Conservation (phyloP, 805 yeast species). For the Cyberlindnera maclurae region DNA sequence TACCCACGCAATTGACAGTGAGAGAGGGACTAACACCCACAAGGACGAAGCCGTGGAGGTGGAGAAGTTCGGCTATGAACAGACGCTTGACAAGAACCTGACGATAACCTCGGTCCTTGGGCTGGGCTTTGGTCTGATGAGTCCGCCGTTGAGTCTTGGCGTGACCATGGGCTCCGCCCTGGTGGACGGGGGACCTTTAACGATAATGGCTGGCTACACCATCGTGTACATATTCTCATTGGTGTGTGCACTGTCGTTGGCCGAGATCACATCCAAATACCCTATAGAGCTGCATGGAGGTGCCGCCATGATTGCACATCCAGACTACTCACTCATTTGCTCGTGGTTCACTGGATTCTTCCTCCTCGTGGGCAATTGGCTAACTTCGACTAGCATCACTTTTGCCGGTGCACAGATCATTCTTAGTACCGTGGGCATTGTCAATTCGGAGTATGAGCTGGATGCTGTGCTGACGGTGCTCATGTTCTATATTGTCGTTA, state of each 20-base stretch:
- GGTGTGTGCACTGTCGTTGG: slow-evolving; percentile 61
- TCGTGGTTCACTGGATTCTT: slow-evolving; percentile 82
- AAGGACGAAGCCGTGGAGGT: slow-evolving; percentile 33
- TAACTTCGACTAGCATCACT: slow-evolving; percentile 65
- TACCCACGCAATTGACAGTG: background rate
- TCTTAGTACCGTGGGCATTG: slow-evolving; percentile 57
- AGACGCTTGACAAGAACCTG: slow-evolving; percentile 59
- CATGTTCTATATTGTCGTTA: slow-evolving; percentile 49
- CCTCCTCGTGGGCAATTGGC: slow-evolving; percentile 67
- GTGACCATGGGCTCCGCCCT: slow-evolving; percentile 67
- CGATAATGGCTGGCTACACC: slow-evolving; percentile 71
- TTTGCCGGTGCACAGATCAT: slow-evolving; percentile 74
- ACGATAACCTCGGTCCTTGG: slow-evolving; percentile 70
- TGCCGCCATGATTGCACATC: slow-evolving; percentile 61
- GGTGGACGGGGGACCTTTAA: slow-evolving; percentile 70
- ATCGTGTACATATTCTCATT: slow-evolving; percentile 57
- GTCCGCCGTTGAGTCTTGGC: slow-evolving; percentile 73
- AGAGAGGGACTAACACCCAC: background rate
- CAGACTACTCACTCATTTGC: slow-evolving; percentile 45
- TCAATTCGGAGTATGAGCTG: slow-evolving; percentile 50
- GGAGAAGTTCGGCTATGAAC: slow-evolving; percentile 69
- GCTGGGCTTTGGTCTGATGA: slow-evolving; percentile 73
- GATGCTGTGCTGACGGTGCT: slow-evolving; percentile 49
- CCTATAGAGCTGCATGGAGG: slow-evolving; percentile 76
- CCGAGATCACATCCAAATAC: slow-evolving; percentile 71